Evolutionary conservation across 345 rosid species (phyloP).

Genomic region (Heritiera littoralis): DNA sequence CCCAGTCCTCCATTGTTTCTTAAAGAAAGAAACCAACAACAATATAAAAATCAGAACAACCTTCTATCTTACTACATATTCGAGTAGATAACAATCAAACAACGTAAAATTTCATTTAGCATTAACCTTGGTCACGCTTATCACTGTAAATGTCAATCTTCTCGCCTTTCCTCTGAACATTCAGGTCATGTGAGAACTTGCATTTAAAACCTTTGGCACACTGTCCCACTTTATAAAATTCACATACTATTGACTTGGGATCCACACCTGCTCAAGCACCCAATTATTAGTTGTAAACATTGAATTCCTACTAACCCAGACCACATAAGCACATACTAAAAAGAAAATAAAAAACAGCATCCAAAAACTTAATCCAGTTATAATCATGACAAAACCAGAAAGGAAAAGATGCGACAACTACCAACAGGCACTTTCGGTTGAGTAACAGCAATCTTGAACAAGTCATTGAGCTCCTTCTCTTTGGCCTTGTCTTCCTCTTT

Average conservation of each 20-base stretch:
- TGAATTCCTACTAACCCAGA: background rate
- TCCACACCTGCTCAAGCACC: conserved; percentile 55
- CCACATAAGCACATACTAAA: background rate
- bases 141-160: conserved; percentile 67
- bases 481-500: conserved; percentile 60
- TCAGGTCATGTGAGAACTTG: conserved; percentile 74
- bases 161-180: conserved; percentile 72
- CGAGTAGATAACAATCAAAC: background rate
- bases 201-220: conserved; percentile 70
- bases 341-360: background rate
- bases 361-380: background rate
- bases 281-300: background rate
- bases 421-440: conserved; percentile 75
- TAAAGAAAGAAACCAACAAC: background rate
- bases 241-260: conserved; percentile 70
- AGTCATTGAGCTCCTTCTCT: conserved; percentile 66
- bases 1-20: conserved; percentile 80
- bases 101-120: background rate
- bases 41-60: conserved; percentile 12
- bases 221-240: conserved; percentile 66
- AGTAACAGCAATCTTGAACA: conserved; percentile 70
- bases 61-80: background rate
- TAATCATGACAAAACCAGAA: conserved; percentile 1
- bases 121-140: conserved; percentile 54
- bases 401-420: conserved; percentile 16